A percentile compares a stretch with the other conserved stretches of the same genome.
Conservation (phyloP, 2,329 filamentous ascomycete genomes). For the Lanzia echinophila region DNA sequence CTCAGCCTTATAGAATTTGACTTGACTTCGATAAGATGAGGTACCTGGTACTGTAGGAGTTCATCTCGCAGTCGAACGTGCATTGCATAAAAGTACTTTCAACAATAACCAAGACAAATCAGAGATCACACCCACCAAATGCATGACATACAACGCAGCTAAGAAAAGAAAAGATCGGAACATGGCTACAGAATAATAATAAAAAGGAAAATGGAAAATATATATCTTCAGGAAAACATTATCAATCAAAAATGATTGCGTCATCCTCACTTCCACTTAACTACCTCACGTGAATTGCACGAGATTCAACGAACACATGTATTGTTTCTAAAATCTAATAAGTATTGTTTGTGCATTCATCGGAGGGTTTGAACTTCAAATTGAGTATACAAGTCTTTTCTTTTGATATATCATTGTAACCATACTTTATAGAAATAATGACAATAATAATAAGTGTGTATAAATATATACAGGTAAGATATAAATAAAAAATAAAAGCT, state of each 20-base stretch:
- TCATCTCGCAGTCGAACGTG: not conserved
- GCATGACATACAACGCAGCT: not conserved
- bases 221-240: not conserved
- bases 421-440: too few relatives aligned
- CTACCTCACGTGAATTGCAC: not conserved
- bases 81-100: not conserved
- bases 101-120: not conserved
- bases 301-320: not conserved
- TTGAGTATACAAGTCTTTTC: too few relatives aligned
- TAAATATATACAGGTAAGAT: not conserved
- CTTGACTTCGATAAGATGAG: not conserved
- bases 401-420: too few relatives aligned
- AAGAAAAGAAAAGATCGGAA: not conserved
- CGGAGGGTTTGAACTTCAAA: not conserved
- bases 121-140: not conserved
- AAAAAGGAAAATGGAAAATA: not conserved
- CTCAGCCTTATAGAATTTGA: not conserved
- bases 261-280: not conserved
- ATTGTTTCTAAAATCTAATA: not conserved
- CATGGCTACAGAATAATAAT: not conserved
- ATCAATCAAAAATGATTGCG: not conserved
- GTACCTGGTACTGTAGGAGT: not conserved
- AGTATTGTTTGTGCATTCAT: not conserved
- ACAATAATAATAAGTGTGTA: too few relatives aligned
- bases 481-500: not conserved